phyloP scores from a whole-genome alignment of 345 rosid species.

The Noccaea caerulescens region DNA sequence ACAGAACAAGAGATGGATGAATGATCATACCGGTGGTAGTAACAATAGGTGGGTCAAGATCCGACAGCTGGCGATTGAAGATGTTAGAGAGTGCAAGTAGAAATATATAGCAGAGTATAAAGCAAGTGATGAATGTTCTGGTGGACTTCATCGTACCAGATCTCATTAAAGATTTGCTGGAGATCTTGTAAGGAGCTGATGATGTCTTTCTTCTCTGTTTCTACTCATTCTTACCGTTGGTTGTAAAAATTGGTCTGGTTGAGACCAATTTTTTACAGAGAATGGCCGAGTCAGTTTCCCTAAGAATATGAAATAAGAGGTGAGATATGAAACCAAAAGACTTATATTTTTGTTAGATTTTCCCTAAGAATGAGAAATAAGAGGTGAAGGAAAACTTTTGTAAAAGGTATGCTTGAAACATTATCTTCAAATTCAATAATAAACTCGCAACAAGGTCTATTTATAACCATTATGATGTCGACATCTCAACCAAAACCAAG shows the following conservation, averaged over 20 bases:
- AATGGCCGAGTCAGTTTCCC: no score
- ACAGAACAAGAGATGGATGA: background rate
- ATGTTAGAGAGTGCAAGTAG: slow-evolving; percentile 21
- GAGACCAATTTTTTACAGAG: no score
- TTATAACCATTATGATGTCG: no score
- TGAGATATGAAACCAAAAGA: background rate
- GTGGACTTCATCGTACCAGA: slow-evolving; percentile 1
- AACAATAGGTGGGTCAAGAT: background rate
- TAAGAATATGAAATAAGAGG: background rate
- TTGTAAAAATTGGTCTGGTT: no score
- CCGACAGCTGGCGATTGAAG: slow-evolving; percentile 6
- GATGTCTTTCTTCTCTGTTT: background rate
- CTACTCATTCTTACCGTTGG: no score
- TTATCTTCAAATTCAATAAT: no score
- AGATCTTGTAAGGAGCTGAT: background rate
- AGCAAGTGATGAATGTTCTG: slow-evolving; percentile 18
- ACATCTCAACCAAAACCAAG: no score
- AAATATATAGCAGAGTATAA: slow-evolving; percentile 8
- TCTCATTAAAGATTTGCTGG: background rate
- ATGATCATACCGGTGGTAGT: slow-evolving; percentile 7
- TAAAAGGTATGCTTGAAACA: no score
- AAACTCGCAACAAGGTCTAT: no score
- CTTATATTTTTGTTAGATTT: background rate
- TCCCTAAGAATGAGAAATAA: background rate
- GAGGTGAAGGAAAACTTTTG: no score